Percentiles rank a stretch among this genome's conserved stretches.
phyloP scores from a whole-genome alignment of 2,329 filamentous ascomycete genomes.

The Trichoderma hamatum region DNA sequence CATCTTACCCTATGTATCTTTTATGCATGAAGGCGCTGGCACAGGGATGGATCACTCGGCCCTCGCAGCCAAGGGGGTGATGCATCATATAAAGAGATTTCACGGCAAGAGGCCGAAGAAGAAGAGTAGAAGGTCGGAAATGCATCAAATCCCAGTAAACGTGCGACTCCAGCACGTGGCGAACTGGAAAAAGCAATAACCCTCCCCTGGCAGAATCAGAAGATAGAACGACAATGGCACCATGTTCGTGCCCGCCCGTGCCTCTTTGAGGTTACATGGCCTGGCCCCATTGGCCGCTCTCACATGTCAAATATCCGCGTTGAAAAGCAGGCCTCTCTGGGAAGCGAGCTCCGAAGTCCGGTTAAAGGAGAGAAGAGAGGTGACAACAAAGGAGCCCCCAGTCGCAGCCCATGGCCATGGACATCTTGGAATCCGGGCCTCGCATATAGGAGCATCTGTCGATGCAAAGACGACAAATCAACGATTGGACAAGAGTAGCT shows the following conservation, averaged over 20 bases:
- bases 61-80: conserved; percentile 8
- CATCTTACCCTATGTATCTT: background rate
- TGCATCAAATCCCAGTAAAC: background rate
- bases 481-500: background rate
- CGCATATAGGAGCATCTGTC: background rate
- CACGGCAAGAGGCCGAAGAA: background rate
- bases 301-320: background rate
- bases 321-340: background rate
- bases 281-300: background rate
- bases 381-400: background rate
- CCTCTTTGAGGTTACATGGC: conserved; percentile 12
- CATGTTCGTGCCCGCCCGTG: conserved; percentile 15
- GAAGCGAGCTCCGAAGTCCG: background rate
- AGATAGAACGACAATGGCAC: background rate
- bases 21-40: background rate
- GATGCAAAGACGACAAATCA: background rate
- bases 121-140: background rate
- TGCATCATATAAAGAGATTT: background rate
- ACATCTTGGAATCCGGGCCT: background rate
- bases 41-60: conserved; percentile 9
- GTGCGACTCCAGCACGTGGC: conserved; percentile 14
- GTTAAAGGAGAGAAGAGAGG: background rate
- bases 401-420: background rate
- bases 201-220: background rate
- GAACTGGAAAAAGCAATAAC: conserved; percentile 1